Conservation (phyloP, 2,329 filamentous ascomycete genomes). For the Zopfia rhizophila region DNA sequence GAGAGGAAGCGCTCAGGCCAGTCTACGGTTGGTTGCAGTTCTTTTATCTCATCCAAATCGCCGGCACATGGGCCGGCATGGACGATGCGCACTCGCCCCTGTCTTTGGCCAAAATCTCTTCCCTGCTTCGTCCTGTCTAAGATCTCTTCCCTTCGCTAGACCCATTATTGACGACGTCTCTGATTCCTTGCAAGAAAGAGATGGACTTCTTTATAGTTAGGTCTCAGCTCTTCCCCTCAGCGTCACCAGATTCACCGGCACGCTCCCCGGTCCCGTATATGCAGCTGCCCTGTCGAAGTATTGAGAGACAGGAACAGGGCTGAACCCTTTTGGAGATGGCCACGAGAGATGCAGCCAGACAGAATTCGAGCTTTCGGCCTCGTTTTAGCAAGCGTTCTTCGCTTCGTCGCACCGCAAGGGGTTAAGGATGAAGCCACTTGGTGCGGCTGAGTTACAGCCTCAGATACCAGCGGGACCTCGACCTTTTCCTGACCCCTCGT, state of each 20-base stretch:
- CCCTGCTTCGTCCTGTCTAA: too few relatives aligned
- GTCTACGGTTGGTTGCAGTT: constrained; percentile 11
- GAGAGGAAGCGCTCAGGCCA: constrained; percentile 15
- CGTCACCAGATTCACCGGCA: too few relatives aligned
- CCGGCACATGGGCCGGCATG: constrained; percentile 20
- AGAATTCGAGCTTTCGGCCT: constrained; percentile 1
- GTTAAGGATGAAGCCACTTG: constrained; percentile 36
- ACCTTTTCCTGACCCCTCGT: constrained; percentile 17
- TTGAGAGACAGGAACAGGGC: too few relatives aligned
- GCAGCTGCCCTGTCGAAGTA: too few relatives aligned
- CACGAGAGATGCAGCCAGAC: too few relatives aligned
- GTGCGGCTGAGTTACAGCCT: constrained; percentile 33
- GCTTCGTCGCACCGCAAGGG: constrained; percentile 26
- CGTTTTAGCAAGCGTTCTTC: constrained; percentile 6
- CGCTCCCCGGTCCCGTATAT: too few relatives aligned
- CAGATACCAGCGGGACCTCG: constrained; percentile 25
- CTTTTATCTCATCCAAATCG: constrained; percentile 1
- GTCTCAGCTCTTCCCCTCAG: too few relatives aligned
- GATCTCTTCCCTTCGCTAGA: too few relatives aligned
- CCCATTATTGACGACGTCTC: too few relatives aligned
- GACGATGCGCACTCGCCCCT: constrained; percentile 4
- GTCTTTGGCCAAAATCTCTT: constrained; percentile 4
- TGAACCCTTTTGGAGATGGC: too few relatives aligned
- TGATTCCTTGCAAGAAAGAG: too few relatives aligned
- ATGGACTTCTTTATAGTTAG: too few relatives aligned